These are phyloP conservation scores for Podospora pseudopauciseta DNA, from an alignment of 495 filamentous ascomycete genomes.

Conservation along the genomic window DNA sequence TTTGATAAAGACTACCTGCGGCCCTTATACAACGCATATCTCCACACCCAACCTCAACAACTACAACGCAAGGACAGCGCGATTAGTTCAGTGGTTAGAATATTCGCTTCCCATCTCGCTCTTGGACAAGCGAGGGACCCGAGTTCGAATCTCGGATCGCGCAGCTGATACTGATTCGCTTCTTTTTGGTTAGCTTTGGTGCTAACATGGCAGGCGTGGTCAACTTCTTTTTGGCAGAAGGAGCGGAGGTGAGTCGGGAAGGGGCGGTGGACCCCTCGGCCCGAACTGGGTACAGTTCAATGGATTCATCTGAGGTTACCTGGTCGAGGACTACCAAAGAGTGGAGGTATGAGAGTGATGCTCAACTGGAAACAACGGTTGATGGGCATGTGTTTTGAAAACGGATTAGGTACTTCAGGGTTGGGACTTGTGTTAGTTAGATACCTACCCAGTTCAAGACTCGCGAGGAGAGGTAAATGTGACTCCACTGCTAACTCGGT, in stretches of 20 bases:
- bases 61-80: constrained; percentile 12
- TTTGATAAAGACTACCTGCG: not conserved
- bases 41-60: not conserved
- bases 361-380: too few species aligned
- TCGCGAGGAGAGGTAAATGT: too few species aligned
- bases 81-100: constrained; percentile 30
- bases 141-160: constrained; percentile 29
- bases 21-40: not conserved
- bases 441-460: too few species aligned
- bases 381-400: too few species aligned
- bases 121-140: constrained; percentile 23
- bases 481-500: too few species aligned
- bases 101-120: constrained; percentile 25
- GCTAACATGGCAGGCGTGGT: not conserved
- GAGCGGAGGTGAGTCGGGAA: not conserved
- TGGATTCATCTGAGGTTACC: too few species aligned
- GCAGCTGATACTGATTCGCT: constrained; percentile 10
- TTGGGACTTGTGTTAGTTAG: too few species aligned
- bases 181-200: not conserved
- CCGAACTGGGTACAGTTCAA: too few species aligned
- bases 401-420: too few species aligned
- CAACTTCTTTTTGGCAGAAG: not conserved
- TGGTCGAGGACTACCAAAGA: too few species aligned
- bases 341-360: too few species aligned
- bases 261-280: not conserved